Percentiles rank a stretch among this genome's conserved stretches.
These are phyloP conservation scores for Dissophora globulifera DNA, from an alignment of 192 early-diverging fungal genomes.

Conservation along the genomic window DNA sequence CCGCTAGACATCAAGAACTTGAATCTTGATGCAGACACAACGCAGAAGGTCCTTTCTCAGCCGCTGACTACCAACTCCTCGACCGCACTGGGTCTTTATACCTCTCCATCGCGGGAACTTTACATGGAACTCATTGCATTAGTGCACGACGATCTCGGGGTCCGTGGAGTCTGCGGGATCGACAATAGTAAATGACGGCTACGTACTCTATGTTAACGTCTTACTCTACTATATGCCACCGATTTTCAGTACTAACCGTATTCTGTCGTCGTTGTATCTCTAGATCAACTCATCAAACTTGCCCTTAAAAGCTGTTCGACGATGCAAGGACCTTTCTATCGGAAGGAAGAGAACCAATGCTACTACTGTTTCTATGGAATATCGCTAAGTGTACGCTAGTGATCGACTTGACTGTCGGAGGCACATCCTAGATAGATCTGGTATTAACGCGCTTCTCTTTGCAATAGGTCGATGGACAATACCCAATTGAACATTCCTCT, in stretches of 20 bases:
- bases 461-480: conserved; percentile 57
- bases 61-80: conserved; percentile 31
- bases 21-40: conserved; percentile 30
- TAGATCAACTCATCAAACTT: conserved; percentile 62
- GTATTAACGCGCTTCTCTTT: too few relatives aligned
- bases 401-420: not conserved
- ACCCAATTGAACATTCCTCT: conserved; percentile 65
- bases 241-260: too few relatives aligned
- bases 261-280: not conserved
- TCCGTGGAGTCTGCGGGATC: conserved; percentile 66
- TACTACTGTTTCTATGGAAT: conserved; percentile 74
- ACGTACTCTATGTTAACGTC: too few relatives aligned
- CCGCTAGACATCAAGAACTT: conserved; percentile 16
- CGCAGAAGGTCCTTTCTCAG: conserved; percentile 4
- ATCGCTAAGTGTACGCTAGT: conserved; percentile 61
- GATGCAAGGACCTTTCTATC: conserved; percentile 51
- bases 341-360: conserved; percentile 69
- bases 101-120: conserved; percentile 26
- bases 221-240: too few relatives aligned
- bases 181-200: conserved; percentile 34
- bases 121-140: conserved; percentile 57
- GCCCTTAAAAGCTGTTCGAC: conserved; percentile 51
- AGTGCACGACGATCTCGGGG: conserved; percentile 71
- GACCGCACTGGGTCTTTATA: not conserved
- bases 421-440: too few relatives aligned